A percentile compares a stretch with the other conserved stretches of the same genome.
These are phyloP conservation scores for Noccaea caerulescens DNA, from an alignment of 345 rosid species.

Conservation along the genomic window DNA sequence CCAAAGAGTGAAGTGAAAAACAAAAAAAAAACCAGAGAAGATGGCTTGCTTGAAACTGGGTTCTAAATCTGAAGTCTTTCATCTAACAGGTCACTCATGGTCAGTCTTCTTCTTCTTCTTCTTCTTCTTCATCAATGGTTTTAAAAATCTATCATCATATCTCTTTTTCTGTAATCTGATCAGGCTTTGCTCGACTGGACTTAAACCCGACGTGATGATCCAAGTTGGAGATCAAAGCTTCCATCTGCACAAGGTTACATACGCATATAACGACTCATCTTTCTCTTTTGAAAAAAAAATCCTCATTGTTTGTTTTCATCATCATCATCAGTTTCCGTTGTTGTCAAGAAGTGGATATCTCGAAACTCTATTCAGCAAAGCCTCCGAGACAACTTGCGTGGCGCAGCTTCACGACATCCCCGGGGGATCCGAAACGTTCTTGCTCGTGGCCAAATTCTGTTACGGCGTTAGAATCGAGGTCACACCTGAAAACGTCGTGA, in stretches of 20 bases:
- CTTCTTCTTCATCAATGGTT: slow-evolving; percentile 14
- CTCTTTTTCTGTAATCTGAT: slow-evolving; percentile 20
- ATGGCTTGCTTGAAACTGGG: slow-evolving; percentile 94
- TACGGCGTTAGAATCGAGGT: slow-evolving; percentile 77
- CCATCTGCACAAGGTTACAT: slow-evolving; percentile 80
- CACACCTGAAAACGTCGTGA: slow-evolving; percentile 59
- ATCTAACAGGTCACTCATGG: slow-evolving; percentile 72
- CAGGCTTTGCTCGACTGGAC: slow-evolving; percentile 81
- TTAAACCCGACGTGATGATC: slow-evolving; percentile 72
- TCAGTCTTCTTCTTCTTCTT: slow-evolving; percentile 40
- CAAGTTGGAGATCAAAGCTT: slow-evolving; percentile 75
- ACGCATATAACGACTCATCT: not conserved
- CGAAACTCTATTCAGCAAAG: slow-evolving; percentile 56
- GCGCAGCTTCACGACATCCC: slow-evolving; percentile 76
- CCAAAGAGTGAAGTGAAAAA: slow-evolving; percentile 6
- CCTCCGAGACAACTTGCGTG: slow-evolving; percentile 50
- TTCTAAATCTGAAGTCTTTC: slow-evolving; percentile 85
- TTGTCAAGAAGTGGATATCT: slow-evolving; percentile 80
- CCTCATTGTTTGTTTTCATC: slow-evolving; percentile 6
- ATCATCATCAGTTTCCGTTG: slow-evolving; percentile 70
- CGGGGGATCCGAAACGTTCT: slow-evolving; percentile 76
- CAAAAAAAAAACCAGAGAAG: not conserved
- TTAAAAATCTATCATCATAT: not conserved
- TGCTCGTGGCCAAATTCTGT: slow-evolving; percentile 81
- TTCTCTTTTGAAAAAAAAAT: no score